A percentile compares a stretch with the other conserved stretches of the same genome.
Evolutionary conservation across 768 basidiomycete species (phyloP).

Genomic region (Cystofilobasidium bisporidii): DNA sequence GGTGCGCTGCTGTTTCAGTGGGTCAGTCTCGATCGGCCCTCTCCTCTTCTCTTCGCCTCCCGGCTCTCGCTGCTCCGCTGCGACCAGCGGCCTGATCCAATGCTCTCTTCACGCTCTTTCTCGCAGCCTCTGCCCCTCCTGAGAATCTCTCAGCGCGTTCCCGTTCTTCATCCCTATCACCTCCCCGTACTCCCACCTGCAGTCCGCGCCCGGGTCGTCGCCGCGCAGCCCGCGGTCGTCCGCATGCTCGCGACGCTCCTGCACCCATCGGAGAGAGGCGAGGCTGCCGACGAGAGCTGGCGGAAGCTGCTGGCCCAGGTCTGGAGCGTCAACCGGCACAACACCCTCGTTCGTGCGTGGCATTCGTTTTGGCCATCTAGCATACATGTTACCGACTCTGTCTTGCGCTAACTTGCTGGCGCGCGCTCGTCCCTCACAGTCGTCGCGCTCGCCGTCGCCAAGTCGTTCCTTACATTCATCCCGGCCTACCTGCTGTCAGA

Average conservation of each 20-base stretch:
- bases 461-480: constrained; percentile 20
- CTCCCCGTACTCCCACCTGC: constrained; percentile 2
- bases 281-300: not conserved
- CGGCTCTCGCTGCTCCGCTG: not conserved
- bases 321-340: constrained; percentile 11
- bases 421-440: not conserved
- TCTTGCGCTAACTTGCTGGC: not conserved
- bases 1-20: constrained; percentile 10
- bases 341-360: not conserved
- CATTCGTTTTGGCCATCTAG: not conserved
- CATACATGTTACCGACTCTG: not conserved
- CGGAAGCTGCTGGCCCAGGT: not conserved
- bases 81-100: not conserved
- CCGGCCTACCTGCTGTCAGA: constrained; percentile 16
- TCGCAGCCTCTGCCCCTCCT: constrained; percentile 14
- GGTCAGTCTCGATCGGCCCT: no score
- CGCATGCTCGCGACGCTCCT: constrained; percentile 1
- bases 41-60: no score
- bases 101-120: not conserved
- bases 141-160: not conserved
- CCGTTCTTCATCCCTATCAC: constrained; percentile 7
- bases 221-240: not conserved
- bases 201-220: constrained; percentile 5
- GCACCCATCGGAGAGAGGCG: no score
- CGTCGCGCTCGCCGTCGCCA: constrained; percentile 7